Evolutionary conservation across 1,139 yeast genomes (phyloP).

Genomic region (Blastobotrys proliferans): DNA sequence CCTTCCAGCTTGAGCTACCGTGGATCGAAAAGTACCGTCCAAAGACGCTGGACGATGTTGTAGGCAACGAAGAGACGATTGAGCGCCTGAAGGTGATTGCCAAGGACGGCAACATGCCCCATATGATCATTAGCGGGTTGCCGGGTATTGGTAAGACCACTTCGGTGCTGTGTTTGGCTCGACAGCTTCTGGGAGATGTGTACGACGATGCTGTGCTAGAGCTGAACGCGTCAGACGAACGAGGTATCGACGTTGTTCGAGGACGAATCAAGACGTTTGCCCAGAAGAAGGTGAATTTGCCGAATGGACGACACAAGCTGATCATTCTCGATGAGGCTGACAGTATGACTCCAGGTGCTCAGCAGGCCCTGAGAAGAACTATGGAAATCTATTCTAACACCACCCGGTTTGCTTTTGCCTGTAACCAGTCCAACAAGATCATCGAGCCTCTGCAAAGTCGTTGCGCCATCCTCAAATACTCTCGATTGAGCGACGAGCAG

Average conservation of each 20-base stretch:
- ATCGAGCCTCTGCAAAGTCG: conserved; percentile 96
- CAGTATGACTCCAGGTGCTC: conserved; percentile 98
- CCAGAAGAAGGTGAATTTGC: conserved; percentile 78
- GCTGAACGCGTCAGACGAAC: conserved; percentile 91
- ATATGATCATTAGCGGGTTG: conserved; percentile 85
- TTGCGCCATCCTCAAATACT: conserved; percentile 88
- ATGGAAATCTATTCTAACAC: conserved; percentile 95
- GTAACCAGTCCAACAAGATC: conserved; percentile 90
- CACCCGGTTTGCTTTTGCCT: conserved; percentile 95
- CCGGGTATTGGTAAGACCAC: conserved; percentile 99
- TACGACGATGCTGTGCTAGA: conserved; percentile 85
- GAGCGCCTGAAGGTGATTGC: conserved; percentile 82
- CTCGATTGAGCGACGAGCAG: conserved; percentile 78
- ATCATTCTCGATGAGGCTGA: conserved; percentile 93
- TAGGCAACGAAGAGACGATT: conserved; percentile 88
- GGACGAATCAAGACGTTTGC: conserved; percentile 93
- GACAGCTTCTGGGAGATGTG: conserved; percentile 66
- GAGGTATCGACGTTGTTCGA: conserved; percentile 94
- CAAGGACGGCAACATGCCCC: conserved; percentile 94
- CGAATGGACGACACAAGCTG: conserved; percentile 77
- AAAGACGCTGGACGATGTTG: conserved; percentile 68
- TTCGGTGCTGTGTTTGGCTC: conserved; percentile 84
- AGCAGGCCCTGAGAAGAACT: conserved; percentile 92
- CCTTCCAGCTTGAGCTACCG: conserved; percentile 24
- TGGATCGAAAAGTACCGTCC: conserved; percentile 98